A percentile compares a stretch with the other conserved stretches of the same genome.
Evolutionary conservation across 805 yeast genomes (phyloP).

Genomic region (Kodamaea hsintzibuensis): DNA sequence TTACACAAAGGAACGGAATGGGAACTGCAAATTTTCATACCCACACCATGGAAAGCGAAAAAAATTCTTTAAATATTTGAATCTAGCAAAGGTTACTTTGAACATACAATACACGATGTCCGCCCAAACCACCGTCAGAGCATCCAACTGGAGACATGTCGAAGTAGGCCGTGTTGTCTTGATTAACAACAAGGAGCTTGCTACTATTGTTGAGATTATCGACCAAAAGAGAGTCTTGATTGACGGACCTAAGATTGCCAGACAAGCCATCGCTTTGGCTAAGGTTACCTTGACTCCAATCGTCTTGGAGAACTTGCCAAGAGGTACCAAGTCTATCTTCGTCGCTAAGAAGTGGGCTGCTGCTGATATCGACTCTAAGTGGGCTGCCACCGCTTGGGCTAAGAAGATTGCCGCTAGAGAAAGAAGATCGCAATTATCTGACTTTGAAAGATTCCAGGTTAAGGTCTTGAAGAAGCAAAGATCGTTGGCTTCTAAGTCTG

Average conservation of each 20-base stretch:
- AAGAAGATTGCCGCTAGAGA: conserved; percentile 95
- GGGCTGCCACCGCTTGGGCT: conserved; percentile 96
- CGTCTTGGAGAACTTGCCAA: conserved; percentile 82
- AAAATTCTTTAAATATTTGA: conserved; percentile 1
- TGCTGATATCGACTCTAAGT: conserved; percentile 82
- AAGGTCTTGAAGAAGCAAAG: conserved; percentile 96
- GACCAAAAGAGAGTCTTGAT: conserved; percentile 98
- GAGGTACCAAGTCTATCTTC: conserved; percentile 87
- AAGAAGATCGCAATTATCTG: conserved; percentile 90
- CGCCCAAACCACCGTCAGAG: conserved; percentile 69
- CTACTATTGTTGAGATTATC: conserved; percentile 96
- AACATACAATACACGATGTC: conserved; percentile 25
- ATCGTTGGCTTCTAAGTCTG: conserved; percentile 92
- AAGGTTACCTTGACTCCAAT: conserved; percentile 92
- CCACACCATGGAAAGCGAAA: neutral
- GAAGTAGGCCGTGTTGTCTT: conserved; percentile 99
- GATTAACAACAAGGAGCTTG: conserved; percentile 82
- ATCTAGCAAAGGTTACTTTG: neutral
- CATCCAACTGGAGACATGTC: conserved; percentile 98
- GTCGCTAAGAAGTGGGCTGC: conserved; percentile 93
- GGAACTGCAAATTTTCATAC: no score
- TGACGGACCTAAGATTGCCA: conserved; percentile 95
- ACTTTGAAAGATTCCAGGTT: conserved; percentile 99
- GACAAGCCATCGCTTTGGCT: conserved; percentile 88
- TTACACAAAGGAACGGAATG: no score